Conservation (phyloP, 148 eudicot species). For the Chenopodium suecicum region DNA sequence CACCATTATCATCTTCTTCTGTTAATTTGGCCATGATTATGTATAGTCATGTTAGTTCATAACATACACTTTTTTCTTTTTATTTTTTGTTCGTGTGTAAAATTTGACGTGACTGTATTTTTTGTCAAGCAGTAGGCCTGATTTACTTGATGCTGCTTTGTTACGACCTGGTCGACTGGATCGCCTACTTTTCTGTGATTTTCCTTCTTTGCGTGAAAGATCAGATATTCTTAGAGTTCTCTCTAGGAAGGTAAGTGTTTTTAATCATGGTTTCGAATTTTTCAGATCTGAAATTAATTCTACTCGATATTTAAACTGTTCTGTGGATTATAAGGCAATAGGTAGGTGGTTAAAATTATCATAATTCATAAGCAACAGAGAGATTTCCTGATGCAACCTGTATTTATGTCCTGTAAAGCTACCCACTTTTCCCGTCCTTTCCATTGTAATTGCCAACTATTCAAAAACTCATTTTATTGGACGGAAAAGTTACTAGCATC, state of each 20-base stretch:
- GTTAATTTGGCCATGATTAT: no score
- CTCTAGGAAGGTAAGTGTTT: constrained; percentile 66
- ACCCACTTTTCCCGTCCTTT: neutral
- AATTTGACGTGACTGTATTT: neutral
- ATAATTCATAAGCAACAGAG: neutral
- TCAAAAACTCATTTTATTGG: neutral
- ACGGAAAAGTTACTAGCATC: neutral
- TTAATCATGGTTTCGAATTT: neutral
- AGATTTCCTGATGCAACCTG: neutral
- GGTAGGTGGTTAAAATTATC: neutral
- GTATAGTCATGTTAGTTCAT: no score
- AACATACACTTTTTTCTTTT: neutral
- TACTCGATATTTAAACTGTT: neutral
- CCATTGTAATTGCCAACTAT: neutral
- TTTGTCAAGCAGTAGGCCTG: constrained; percentile 80
- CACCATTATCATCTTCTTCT: no score
- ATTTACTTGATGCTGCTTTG: constrained; percentile 98
- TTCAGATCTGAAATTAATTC: neutral
- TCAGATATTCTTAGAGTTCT: constrained; percentile 83
- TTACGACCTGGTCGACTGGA: constrained; percentile 95
- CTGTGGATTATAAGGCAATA: neutral
- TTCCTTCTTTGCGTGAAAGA: constrained; percentile 75
- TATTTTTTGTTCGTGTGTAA: constrained; percentile 14
- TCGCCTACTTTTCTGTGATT: constrained; percentile 94
- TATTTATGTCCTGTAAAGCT: no score